Base-by-base conservation (phyloP, 202 grass and related monocot genomes). In the Hordeum pubiflorum region DNA sequence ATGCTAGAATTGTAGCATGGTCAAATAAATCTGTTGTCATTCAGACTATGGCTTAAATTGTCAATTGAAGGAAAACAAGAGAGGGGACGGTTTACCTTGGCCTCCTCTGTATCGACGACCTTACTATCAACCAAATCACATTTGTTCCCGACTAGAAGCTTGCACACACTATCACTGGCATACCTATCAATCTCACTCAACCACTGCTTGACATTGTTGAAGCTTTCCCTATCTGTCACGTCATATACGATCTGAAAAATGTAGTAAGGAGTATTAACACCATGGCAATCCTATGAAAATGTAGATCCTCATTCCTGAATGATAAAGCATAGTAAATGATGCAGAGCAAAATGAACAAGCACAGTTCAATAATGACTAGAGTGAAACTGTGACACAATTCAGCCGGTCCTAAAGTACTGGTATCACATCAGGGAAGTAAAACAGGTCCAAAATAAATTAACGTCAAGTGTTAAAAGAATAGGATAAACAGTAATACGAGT, bases 141-240 rank as follows among this genome's bases (percentile, higher is more conserved):
- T 74, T 97, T 94, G 79, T 97, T 97, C 62, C 94, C 91, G 68
- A 97, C 91, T 55, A 97, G 89, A 72, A 97, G 91, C 87, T 97
- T 97, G 89, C 94, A 94, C 9, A 97, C 89, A 77, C 52, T 91
- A 63, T 97, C 94, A 86, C 86, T 94, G 39, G 94, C 94, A 89
- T 94, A 97, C 82, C 94, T 89, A 85, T 97, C 94, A 81, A 97
- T 92, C 83, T 97, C 94, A 89, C 72, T 97, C 76, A 97, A 63
- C 89, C 89, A 97, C 43, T 94, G 85, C 80, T 94, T 97, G 66
- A 97, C 84, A 78, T 97, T 97, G 44, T 97, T 89, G 72, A 94
- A 97, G 75, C 94, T 97, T 78, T 94, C 81, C 83, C 85, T 87
- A 20, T 94, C 89, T 60, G 94, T 97, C 69, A 94, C 81, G 4